These are phyloP conservation scores for Cercospora brassicicola DNA, from an alignment of 2,329 filamentous ascomycete species.

Conservation along the genomic window DNA sequence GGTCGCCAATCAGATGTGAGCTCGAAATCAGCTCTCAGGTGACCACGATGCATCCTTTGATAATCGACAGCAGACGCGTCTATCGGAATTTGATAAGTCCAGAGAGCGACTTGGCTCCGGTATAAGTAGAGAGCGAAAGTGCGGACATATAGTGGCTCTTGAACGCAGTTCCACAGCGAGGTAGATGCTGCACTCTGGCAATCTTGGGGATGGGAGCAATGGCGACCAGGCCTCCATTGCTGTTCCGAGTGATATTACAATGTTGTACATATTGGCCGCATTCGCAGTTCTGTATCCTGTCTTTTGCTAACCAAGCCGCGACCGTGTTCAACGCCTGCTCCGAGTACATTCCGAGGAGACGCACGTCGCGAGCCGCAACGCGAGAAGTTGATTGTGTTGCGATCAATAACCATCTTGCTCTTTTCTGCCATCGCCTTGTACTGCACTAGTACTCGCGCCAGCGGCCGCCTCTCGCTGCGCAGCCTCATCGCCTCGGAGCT, in stretches of 20 bases:
- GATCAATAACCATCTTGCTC: constrained; percentile 45
- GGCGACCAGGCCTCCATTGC: not conserved
- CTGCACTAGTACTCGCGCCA: constrained; percentile 30
- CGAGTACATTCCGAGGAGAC: not conserved
- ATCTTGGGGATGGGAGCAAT: not conserved
- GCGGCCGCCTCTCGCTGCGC: constrained; percentile 35
- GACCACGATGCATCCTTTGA: not conserved
- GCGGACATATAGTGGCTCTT: not conserved
- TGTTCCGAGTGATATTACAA: not conserved
- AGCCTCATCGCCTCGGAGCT: constrained; percentile 81
- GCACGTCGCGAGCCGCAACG: not conserved
- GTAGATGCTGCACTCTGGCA: not conserved
- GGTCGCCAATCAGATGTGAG: constrained; percentile 5
- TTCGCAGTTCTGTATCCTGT: not conserved
- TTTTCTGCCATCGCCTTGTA: constrained; percentile 36
- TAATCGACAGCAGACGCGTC: not conserved
- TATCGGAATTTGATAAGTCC: not conserved
- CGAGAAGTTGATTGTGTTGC: not conserved
- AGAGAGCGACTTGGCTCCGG: not conserved
- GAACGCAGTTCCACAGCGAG: not conserved
- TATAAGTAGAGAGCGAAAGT: not conserved
- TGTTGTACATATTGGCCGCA: not conserved
- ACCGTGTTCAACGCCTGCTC: not conserved
- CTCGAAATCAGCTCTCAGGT: not conserved
- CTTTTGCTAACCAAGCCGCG: not conserved